These are phyloP conservation scores for Tuber magnatum DNA, from an alignment of 495 filamentous ascomycete species.

Conservation along the genomic window DNA sequence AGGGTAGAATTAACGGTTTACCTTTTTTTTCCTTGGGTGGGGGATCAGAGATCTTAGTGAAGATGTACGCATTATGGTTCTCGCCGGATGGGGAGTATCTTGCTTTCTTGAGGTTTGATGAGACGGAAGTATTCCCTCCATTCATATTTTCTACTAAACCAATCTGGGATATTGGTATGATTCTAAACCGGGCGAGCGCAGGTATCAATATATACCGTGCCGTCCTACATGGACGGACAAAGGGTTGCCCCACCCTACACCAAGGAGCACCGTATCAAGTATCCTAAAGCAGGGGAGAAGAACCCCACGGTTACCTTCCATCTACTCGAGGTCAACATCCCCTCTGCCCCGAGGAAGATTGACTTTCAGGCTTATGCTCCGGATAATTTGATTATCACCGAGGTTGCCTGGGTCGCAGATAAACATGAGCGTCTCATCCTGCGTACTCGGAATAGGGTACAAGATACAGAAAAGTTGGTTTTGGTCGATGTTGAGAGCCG, in stretches of 20 bases:
- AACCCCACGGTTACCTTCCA: slow-evolving; percentile 50
- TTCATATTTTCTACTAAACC: slow-evolving; percentile 21
- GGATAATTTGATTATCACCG: slow-evolving; percentile 52
- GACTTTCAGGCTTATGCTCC: slow-evolving; percentile 46
- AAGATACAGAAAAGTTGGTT: slow-evolving; percentile 51
- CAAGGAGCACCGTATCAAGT: slow-evolving; percentile 47
- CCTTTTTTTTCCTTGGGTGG: not conserved
- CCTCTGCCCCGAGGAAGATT: slow-evolving; percentile 38
- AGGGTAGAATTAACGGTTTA: slow-evolving; percentile 11
- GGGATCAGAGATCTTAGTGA: slow-evolving; percentile 48
- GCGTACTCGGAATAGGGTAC: slow-evolving; percentile 53
- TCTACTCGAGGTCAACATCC: slow-evolving; percentile 44
- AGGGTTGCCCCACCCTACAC: slow-evolving; percentile 48
- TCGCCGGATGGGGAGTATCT: slow-evolving; percentile 53
- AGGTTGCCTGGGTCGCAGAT: slow-evolving; percentile 53
- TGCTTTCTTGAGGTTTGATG: slow-evolving; percentile 53
- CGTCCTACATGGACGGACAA: slow-evolving; percentile 52
- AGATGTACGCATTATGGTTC: slow-evolving; percentile 51
- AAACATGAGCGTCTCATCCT: slow-evolving; percentile 49
- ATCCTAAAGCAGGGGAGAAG: slow-evolving; percentile 54
- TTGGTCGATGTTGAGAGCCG: slow-evolving; percentile 44
- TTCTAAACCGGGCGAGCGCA: slow-evolving; percentile 6
- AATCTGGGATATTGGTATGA: not conserved
- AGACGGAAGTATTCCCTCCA: slow-evolving; percentile 46
- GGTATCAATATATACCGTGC: slow-evolving; percentile 49